Evolutionary conservation across 2,329 filamentous ascomycete species (phyloP), one percentile per base, ranked within the genome.

Genomic region (Cladobotryum mycophilum): DNA sequence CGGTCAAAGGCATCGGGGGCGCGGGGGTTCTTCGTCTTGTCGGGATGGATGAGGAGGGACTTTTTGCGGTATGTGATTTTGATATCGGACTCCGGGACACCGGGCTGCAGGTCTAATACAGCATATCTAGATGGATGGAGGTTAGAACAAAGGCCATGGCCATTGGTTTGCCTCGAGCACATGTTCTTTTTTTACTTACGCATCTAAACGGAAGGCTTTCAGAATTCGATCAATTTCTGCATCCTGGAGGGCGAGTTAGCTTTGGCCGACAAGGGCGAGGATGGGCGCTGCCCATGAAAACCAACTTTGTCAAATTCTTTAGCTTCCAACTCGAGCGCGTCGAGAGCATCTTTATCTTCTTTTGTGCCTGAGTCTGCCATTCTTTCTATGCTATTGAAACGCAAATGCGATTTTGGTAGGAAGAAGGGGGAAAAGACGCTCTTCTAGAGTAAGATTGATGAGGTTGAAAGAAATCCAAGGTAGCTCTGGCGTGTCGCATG

Each of bases 11-110:
- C 93, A 62, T 97, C 93, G 3, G 93, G 92, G 0, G 93, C 93
- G 45, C 78, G 81, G 0, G 89, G 86, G 65, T 99, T 97, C 64
- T 84, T 84, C 51, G 93, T 96, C 70, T 99, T 99, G 76, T 99
- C 93, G 6, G 93, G 93, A 75, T 99, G 93, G 74, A 99, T 97
- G 45, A 99, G 84, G 51, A 99, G 85, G n/a, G 93, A 99, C 71
- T 96, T 97, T 63, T 89, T 91, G 76, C 93, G 91, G 74, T 97
- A 99, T 59, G 82, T 81, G 60, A 85, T 76, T 72, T 96, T 97
- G 76, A 99, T 97, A 72, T 97, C 93, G 53, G 89, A 91, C 61
- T 97, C 92, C 50, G 93, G 84, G 17, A 97, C 89, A 65, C 93
- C 93, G 3, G 93, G 93, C 67, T 96, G 90, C 42, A 99, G 86